phyloP scores from a whole-genome alignment of 805 yeast species.

The Candida adriatica region DNA sequence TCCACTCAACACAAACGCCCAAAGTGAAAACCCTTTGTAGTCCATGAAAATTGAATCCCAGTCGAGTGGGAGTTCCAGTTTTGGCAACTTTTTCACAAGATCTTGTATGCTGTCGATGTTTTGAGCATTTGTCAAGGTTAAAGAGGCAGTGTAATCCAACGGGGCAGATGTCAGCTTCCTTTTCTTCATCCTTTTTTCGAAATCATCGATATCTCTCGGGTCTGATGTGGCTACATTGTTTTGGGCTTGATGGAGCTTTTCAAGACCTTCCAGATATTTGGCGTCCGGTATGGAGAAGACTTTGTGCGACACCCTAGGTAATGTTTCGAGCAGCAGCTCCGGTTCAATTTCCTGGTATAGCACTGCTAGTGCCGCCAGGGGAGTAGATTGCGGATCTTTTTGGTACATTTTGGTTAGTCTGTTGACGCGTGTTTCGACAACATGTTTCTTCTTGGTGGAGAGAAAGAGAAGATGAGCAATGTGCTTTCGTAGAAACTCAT shows the following conservation, averaged over 20 bases:
- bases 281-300: constrained; percentile 21
- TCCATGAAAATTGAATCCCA: constrained; percentile 10
- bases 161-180: constrained; percentile 6
- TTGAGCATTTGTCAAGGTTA: constrained; percentile 1
- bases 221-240: constrained; percentile 2
- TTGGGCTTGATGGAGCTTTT: constrained; percentile 1
- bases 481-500: constrained; percentile 28
- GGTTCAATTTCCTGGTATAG: constrained; percentile 20
- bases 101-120: constrained; percentile 3
- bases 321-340: constrained; percentile 19
- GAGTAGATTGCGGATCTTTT: constrained; percentile 16
- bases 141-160: constrained; percentile 6
- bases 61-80: constrained; percentile 3
- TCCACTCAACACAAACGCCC: constrained; percentile 5
- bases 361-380: constrained; percentile 18
- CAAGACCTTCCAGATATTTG: constrained; percentile 7
- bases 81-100: constrained; percentile 5
- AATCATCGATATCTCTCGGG: constrained; percentile 6
- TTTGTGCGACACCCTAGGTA: constrained; percentile 20
- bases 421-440: constrained; percentile 25
- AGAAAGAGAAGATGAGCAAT: constrained; percentile 29
- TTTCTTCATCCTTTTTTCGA: constrained; percentile 12
- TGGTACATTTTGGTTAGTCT: constrained; percentile 18
- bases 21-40: constrained; percentile 4
- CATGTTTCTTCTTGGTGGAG: constrained; percentile 24